These are phyloP conservation scores for Yamadazyma kitorensis DNA, from an alignment of 805 yeast species.

Conservation along the genomic window DNA sequence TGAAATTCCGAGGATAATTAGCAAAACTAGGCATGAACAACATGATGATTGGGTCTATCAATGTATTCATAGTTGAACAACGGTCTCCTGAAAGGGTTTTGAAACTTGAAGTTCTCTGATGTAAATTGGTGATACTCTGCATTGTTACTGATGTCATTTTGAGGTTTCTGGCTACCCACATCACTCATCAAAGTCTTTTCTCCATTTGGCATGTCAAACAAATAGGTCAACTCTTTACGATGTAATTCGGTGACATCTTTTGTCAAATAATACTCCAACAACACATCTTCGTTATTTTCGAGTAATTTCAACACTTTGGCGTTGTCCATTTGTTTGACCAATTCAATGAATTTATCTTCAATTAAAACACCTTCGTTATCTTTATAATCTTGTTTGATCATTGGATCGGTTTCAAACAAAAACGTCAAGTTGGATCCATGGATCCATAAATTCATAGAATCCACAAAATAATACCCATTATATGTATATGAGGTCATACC, in stretches of 20 bases:
- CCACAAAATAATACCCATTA: constrained; percentile 20
- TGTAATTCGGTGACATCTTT: constrained; percentile 19
- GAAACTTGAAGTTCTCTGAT: constrained; percentile 17
- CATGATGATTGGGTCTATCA: constrained; percentile 22
- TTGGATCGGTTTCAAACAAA: constrained; percentile 12
- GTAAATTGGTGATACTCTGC: constrained; percentile 21
- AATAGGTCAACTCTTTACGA: constrained; percentile 19
- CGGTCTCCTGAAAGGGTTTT: constrained; percentile 23
- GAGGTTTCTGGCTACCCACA: constrained; percentile 16
- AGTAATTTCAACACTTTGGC: constrained; percentile 18
- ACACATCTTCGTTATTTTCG: constrained; percentile 15
- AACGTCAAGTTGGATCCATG: constrained; percentile 14
- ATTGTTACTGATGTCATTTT: constrained; percentile 12
- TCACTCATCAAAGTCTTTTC: constrained; percentile 21
- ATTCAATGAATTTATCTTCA: constrained; percentile 14
- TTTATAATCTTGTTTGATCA: constrained; percentile 12
- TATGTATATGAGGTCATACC: constrained; percentile 15
- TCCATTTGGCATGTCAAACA: constrained; percentile 19
- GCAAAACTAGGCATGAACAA: constrained; percentile 1
- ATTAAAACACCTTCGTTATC: constrained; percentile 11
- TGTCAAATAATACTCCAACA: constrained; percentile 19
- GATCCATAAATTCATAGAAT: constrained; percentile 17
- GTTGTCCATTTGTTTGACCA: constrained; percentile 16
- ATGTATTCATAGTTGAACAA: constrained; percentile 25
- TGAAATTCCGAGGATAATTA: too few relatives aligned